A percentile compares a stretch with the other conserved stretches of the same genome.
Evolutionary conservation across 1,284 basidiomycete species (phyloP).

Genomic region (Agaricales sp.): DNA sequence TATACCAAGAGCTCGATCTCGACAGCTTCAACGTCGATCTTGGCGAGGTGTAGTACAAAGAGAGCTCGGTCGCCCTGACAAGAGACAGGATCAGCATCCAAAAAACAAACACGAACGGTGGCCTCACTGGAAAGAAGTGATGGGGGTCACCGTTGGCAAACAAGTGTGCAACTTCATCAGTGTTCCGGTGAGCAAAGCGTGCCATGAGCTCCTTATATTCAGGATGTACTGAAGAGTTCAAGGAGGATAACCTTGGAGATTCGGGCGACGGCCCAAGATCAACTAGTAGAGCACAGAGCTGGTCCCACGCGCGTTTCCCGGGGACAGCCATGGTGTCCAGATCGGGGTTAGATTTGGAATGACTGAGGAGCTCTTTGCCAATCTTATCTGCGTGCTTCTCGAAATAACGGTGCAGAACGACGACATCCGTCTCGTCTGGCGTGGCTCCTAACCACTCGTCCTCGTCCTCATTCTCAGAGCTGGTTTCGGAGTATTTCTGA

Average conservation of each 20-base stretch:
- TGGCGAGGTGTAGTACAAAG: slow-evolving; percentile 54
- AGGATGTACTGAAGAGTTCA: slow-evolving; percentile 41
- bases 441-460: slow-evolving; percentile 67
- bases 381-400: slow-evolving; percentile 78
- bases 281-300: slow-evolving; percentile 64
- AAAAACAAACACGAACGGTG: slow-evolving; percentile 2
- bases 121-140: not conserved
- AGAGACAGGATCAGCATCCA: not conserved
- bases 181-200: slow-evolving; percentile 54
- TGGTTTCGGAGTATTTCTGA: slow-evolving; percentile 44
- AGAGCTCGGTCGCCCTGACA: slow-evolving; percentile 40
- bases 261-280: slow-evolving; percentile 69
- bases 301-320: slow-evolving; percentile 71
- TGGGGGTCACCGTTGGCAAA: slow-evolving; percentile 54
- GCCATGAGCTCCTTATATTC: slow-evolving; percentile 64
- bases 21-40: slow-evolving; percentile 72
- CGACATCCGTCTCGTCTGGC: slow-evolving; percentile 72
- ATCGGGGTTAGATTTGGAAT: slow-evolving; percentile 52
- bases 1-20: slow-evolving; percentile 83
- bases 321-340: slow-evolving; percentile 44
- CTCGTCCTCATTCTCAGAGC: slow-evolving; percentile 40
- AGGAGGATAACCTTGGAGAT: slow-evolving; percentile 42
- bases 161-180: slow-evolving; percentile 50
- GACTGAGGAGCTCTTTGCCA: slow-evolving; percentile 71
- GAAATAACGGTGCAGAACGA: slow-evolving; percentile 77